These are phyloP conservation scores for Xylaria sp. DNA, from an alignment of 2,329 filamentous ascomycete species.

Conservation along the genomic window DNA sequence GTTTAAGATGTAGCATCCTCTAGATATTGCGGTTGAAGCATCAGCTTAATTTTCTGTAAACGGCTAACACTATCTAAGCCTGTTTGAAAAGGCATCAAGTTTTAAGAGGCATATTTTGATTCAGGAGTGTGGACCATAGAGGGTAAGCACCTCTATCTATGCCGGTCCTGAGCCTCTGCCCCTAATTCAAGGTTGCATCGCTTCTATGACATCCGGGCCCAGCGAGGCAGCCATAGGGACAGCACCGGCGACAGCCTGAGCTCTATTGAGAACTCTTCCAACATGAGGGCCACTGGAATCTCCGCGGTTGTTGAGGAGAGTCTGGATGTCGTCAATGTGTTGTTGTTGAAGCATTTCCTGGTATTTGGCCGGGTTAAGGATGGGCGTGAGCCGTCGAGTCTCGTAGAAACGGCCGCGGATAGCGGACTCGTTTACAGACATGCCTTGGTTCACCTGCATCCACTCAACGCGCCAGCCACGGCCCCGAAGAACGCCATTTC, in stretches of 20 bases:
- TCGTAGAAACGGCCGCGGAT: conserved; percentile 69
- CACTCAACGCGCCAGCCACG: conserved; percentile 48
- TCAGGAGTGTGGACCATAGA: background rate
- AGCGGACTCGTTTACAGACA: conserved; percentile 52
- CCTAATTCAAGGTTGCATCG: background rate
- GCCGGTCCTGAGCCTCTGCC: background rate
- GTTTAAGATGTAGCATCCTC: background rate
- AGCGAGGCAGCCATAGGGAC: conserved; percentile 32
- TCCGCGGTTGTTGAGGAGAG: conserved; percentile 64
- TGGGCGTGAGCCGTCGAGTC: conserved; percentile 61
- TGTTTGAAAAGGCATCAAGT: background rate
- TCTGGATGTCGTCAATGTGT: conserved; percentile 56
- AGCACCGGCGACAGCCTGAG: conserved; percentile 35
- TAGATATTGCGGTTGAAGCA: background rate
- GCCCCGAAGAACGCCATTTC: conserved; percentile 42
- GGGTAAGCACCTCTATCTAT: background rate
- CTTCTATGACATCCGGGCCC: conserved; percentile 16
- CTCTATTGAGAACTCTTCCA: conserved; percentile 34
- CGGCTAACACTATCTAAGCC: background rate
- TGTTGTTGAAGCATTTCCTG: conserved; percentile 52
- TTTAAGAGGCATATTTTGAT: background rate
- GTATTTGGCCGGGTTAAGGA: conserved; percentile 56
- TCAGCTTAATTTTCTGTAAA: background rate
- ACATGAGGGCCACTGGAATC: conserved; percentile 51
- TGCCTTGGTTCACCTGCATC: conserved; percentile 43